Percentiles rank a stretch among this genome's conserved stretches.
These are phyloP conservation scores for Globisporangium emineosum DNA, from an alignment of 352 stramenopile species.

Conservation along the genomic window DNA sequence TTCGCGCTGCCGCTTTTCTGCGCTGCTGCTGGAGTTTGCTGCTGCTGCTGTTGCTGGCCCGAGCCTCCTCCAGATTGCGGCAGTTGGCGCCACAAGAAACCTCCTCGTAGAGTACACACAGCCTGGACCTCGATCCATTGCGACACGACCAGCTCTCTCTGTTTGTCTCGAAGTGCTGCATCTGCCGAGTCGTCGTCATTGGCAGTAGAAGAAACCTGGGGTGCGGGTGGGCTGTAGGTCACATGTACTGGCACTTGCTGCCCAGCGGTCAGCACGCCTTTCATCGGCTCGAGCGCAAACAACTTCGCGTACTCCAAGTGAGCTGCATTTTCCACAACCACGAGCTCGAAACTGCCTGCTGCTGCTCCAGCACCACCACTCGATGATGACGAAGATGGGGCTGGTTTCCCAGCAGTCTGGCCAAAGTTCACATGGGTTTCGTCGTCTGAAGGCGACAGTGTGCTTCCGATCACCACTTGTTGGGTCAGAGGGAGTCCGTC, in stretches of 20 bases:
- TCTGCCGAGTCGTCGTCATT: conserved; percentile 1
- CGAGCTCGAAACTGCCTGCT: conserved; percentile 58
- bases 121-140: conserved; percentile 44
- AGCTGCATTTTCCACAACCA: conserved; percentile 44
- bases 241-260: conserved; percentile 59
- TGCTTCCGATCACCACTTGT: conserved; percentile 51
- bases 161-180: conserved; percentile 8
- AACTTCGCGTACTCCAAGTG: conserved; percentile 39
- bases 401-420: background rate
- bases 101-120: conserved; percentile 38
- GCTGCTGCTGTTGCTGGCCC: background rate
- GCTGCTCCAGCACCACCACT: background rate
- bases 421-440: conserved; percentile 4
- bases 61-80: background rate
- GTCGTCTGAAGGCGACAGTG: conserved; percentile 22
- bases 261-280: conserved; percentile 46
- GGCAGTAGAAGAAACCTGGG: background rate
- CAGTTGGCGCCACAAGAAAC: conserved; percentile 31
- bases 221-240: conserved; percentile 36
- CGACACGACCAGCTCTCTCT: conserved; percentile 28
- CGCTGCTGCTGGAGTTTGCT: background rate
- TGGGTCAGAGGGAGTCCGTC: background rate
- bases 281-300: conserved; percentile 68
- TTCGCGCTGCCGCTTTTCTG: conserved; percentile 1
- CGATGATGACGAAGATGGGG: background rate